These are phyloP conservation scores for Carex parvula DNA, from an alignment of 176 grass and related monocot species.

Conservation along the genomic window DNA sequence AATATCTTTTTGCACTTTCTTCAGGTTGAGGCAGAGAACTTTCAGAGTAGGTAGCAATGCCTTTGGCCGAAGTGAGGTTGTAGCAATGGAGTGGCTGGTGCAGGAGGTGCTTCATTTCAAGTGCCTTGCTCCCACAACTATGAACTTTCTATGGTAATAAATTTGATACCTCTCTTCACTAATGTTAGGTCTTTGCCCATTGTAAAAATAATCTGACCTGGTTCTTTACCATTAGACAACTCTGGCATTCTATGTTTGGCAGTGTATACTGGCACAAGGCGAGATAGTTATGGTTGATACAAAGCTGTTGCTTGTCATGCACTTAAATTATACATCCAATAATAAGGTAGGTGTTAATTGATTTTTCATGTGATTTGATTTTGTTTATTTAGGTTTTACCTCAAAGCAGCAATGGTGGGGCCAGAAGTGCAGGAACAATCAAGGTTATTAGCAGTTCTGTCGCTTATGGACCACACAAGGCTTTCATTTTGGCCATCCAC, in stretches of 20 bases:
- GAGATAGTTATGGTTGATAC: not conserved
- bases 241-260: not conserved
- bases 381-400: slow-evolving; percentile 65
- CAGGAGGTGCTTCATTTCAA: slow-evolving; percentile 82
- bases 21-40: slow-evolving; percentile 56
- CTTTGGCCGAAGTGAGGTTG: slow-evolving; percentile 62
- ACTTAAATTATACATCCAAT: not conserved
- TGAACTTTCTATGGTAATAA: slow-evolving; percentile 74
- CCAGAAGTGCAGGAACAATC: slow-evolving; percentile 45
- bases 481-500: slow-evolving; percentile 87
- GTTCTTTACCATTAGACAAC: not conserved
- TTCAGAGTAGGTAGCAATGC: slow-evolving; percentile 69
- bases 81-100: slow-evolving; percentile 93
- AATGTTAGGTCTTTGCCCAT: not conserved
- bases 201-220: not conserved
- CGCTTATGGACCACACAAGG: slow-evolving; percentile 63
- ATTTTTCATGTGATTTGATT: not conserved
- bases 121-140: slow-evolving; percentile 63
- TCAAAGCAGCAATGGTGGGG: slow-evolving; percentile 70
- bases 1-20: slow-evolving; percentile 1
- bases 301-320: slow-evolving; percentile 3
- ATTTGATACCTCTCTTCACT: not conserved
- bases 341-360: not conserved
- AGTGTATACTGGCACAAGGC: not conserved
- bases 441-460: slow-evolving; percentile 43